Conservation (phyloP, 371 early-diverging fungal genomes). For the Rhizomucor miehei region DNA sequence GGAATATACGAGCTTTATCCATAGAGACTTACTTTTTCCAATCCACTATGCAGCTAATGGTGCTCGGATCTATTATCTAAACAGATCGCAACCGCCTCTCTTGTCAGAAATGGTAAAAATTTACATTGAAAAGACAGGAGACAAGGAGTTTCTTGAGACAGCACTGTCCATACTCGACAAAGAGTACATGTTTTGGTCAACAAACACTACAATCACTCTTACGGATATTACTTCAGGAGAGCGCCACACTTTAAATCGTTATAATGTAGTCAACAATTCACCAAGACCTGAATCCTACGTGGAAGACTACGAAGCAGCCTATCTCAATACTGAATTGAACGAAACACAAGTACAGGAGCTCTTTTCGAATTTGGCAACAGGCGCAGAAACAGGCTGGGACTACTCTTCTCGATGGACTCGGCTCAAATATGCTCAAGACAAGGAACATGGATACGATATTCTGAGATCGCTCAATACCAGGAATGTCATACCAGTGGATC, state of each 20-base stretch:
- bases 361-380: slow-evolving; percentile 74
- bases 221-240: not conserved
- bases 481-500: slow-evolving; percentile 79
- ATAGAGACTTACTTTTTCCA: slow-evolving; percentile 3
- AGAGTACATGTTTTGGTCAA: slow-evolving; percentile 72
- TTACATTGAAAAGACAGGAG: slow-evolving; percentile 57
- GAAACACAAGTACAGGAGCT: slow-evolving; percentile 25
- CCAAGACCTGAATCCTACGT: slow-evolving; percentile 84
- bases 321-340: slow-evolving; percentile 27
- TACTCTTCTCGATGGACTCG: slow-evolving; percentile 76
- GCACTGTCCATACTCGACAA: slow-evolving; percentile 58
- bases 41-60: slow-evolving; percentile 67
- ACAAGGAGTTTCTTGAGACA: slow-evolving; percentile 40
- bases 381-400: slow-evolving; percentile 92
- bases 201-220: slow-evolving; percentile 45
- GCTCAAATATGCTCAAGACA: slow-evolving; percentile 21
- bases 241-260: slow-evolving; percentile 47
- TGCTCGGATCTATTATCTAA: slow-evolving; percentile 80
- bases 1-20: not conserved
- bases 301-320: slow-evolving; percentile 64
- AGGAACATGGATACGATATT: slow-evolving; percentile 22
- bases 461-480: slow-evolving; percentile 56
- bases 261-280: slow-evolving; percentile 46
- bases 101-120: slow-evolving; percentile 70
- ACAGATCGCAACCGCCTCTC: slow-evolving; percentile 88